Evolutionary conservation across 805 yeast species (phyloP), one percentile per base, ranked within the genome.

Genomic region (Candida nitratophila): DNA sequence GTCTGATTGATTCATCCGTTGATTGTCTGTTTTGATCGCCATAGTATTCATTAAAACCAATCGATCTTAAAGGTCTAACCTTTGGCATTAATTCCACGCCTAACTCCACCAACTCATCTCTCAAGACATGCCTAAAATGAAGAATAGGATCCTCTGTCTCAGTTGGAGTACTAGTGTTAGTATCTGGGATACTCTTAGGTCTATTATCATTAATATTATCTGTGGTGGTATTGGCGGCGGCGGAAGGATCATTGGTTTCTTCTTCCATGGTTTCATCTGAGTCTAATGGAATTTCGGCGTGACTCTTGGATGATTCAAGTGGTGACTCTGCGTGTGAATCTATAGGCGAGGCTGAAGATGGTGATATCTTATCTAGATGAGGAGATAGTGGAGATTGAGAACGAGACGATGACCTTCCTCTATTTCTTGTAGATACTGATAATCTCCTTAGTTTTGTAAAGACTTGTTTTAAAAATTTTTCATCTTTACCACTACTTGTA

Each of bases 51-150:
- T 22, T 29, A 36, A 41, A 41, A 19, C 43, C 43, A 41, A 41
- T 17, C 4, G 33, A 26, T 34, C 33, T 41, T 10, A 35, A 17
- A 20, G 39, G 29, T 27, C 12, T n/a, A 14, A 34, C 33, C 11
- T 16, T 16, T 9, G 43, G 43, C 27, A 33, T 19, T 11, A 46
- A 21, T 15, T 39, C 39, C 16, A 46, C 46, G 2, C 46, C 48
- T 16, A 46, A 12, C 7, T 35, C 41, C 5, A 30, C 16, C 17
- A 46, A 29, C 19, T 40, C 39, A 14, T 29, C 12, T 24, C 14
- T 41, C 3, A 41, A 9, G 4, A 21, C 20, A 11, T 34, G 16
- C 24, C 26, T 19, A 15, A 41, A 41, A 12, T 34, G 16, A 7
- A 20, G 15, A 6, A 41, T 10, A 14, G 43, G 43, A 24, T 41